phyloP scores from a whole-genome alignment of 2,329 filamentous ascomycete species.

The Thielaviopsis ethacetica region DNA sequence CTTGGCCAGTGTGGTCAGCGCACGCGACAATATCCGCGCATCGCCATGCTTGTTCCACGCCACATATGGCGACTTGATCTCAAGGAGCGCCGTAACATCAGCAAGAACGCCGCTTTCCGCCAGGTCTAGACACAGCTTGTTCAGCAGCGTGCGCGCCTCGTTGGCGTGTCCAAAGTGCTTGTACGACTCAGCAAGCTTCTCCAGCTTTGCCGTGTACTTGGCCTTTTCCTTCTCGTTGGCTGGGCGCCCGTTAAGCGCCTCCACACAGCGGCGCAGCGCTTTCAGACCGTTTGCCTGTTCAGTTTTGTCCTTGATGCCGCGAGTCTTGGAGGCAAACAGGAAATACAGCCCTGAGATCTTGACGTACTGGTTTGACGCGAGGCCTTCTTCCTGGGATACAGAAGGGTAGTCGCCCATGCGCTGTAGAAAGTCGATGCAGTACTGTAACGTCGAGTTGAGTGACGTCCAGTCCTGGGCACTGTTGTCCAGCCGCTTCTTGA shows the following conservation, averaged over 20 bases:
- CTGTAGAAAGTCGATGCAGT: slow-evolving; percentile 37
- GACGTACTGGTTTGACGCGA: slow-evolving; percentile 33
- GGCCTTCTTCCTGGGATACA: slow-evolving; percentile 16
- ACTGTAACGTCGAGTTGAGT: slow-evolving; percentile 40
- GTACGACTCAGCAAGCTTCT: slow-evolving; percentile 47
- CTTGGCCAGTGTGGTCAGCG: slow-evolving; percentile 42
- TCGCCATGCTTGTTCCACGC: slow-evolving; percentile 38
- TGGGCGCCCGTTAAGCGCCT: slow-evolving; percentile 39
- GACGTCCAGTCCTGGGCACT: slow-evolving; percentile 33
- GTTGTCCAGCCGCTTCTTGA: slow-evolving; percentile 35
- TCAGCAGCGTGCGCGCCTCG: slow-evolving; percentile 41
- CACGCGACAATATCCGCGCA: slow-evolving; percentile 37
- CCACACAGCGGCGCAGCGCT: slow-evolving; percentile 46
- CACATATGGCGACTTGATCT: slow-evolving; percentile 30
- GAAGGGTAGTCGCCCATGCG: slow-evolving; percentile 28
- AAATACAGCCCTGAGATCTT: slow-evolving; percentile 61
- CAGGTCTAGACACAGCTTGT: slow-evolving; percentile 44
- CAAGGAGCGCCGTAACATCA: slow-evolving; percentile 33
- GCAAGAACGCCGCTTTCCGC: slow-evolving; percentile 40
- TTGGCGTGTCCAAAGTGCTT: slow-evolving; percentile 34
- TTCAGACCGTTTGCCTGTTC: slow-evolving; percentile 32
- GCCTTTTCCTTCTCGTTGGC: slow-evolving; percentile 40
- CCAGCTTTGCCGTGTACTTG: slow-evolving; percentile 46
- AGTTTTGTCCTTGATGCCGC: slow-evolving; percentile 26
- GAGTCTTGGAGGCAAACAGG: slow-evolving; percentile 24